phyloP scores from a whole-genome alignment of 2,329 filamentous ascomycete genomes.

The Cadophora sp. region DNA sequence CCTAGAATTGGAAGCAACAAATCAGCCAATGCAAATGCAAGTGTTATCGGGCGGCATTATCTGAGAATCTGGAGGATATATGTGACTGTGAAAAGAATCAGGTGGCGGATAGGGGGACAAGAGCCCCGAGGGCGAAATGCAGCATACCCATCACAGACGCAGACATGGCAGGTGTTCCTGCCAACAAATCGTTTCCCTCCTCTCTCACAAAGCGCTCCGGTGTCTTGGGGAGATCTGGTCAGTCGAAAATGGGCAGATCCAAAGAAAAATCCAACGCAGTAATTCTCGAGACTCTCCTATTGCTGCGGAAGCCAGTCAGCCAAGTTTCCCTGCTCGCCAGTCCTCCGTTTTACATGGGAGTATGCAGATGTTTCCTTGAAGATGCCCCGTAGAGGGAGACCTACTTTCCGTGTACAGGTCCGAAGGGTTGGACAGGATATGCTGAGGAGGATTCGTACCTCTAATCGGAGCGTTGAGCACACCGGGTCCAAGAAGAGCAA shows the following conservation, averaged over 20 bases:
- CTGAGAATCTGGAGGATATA: neutral
- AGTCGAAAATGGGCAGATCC: conserved; percentile 16
- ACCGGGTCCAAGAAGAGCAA: neutral
- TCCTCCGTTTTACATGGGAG: conserved; percentile 13
- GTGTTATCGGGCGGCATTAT: neutral
- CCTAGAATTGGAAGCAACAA: conserved; percentile 31
- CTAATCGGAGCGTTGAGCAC: conserved; percentile 30
- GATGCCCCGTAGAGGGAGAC: neutral
- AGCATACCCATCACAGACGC: conserved; percentile 51
- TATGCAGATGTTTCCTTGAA: neutral
- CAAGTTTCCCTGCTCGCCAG: conserved; percentile 22
- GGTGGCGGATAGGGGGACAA: conserved; percentile 22
- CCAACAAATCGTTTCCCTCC: conserved; percentile 15
- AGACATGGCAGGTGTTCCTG: conserved; percentile 33
- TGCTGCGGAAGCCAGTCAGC: conserved; percentile 35
- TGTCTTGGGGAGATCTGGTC: conserved; percentile 13
- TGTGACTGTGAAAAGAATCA: conserved; percentile 5
- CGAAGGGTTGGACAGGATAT: conserved; percentile 19
- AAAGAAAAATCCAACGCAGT: conserved; percentile 22
- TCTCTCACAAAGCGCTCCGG: conserved; percentile 17
- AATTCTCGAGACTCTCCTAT: conserved; percentile 35
- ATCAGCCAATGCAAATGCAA: conserved; percentile 29
- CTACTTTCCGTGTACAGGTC: neutral
- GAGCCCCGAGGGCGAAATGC: conserved; percentile 11
- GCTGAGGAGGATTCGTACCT: conserved; percentile 30